Conservation (phyloP, 371 early-diverging fungal genomes). For the Caulochytrium protostelioides region DNA sequence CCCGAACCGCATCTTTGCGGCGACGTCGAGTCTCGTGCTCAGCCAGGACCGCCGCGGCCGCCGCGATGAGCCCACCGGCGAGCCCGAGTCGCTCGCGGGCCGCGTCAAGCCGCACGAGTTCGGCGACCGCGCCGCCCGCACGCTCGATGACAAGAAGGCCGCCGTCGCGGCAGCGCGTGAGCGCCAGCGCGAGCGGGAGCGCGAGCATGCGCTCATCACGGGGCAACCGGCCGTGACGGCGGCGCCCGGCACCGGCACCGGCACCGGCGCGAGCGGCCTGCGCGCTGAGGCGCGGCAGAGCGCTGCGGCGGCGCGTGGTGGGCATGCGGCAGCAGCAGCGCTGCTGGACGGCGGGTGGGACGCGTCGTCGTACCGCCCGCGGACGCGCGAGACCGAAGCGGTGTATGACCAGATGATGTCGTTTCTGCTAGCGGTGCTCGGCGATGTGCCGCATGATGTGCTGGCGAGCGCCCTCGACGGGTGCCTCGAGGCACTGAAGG, state of each 20-base stretch:
- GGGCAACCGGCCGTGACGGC: too few relatives aligned
- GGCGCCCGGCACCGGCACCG: too few relatives aligned
- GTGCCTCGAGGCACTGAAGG: constrained; percentile 59
- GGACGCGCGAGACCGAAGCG: constrained; percentile 77
- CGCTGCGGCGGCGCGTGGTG: too few relatives aligned
- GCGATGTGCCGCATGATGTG: constrained; percentile 73
- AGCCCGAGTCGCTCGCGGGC: constrained; percentile 76
- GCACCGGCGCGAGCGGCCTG: too few relatives aligned
- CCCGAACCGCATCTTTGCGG: too few relatives aligned
- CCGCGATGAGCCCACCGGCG: constrained; percentile 76
- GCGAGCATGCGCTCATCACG: too few relatives aligned
- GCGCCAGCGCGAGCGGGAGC: not conserved
- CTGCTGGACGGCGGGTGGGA: too few relatives aligned
- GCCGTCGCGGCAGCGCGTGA: too few relatives aligned
- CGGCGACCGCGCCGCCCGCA: constrained; percentile 54
- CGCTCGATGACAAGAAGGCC: constrained; percentile 38
- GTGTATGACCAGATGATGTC: constrained; percentile 71
- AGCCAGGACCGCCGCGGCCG: not conserved
- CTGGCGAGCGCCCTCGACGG: constrained; percentile 75
- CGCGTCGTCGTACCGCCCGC: constrained; percentile 62
- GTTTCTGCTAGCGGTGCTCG: constrained; percentile 54
- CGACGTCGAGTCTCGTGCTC: too few relatives aligned
- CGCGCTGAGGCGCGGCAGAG: too few relatives aligned
- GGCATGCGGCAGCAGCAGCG: too few relatives aligned
- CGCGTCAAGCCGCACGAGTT: constrained; percentile 61